phyloP scores from a whole-genome alignment of 2,329 filamentous ascomycete genomes.

The Neonectria faginata region DNA sequence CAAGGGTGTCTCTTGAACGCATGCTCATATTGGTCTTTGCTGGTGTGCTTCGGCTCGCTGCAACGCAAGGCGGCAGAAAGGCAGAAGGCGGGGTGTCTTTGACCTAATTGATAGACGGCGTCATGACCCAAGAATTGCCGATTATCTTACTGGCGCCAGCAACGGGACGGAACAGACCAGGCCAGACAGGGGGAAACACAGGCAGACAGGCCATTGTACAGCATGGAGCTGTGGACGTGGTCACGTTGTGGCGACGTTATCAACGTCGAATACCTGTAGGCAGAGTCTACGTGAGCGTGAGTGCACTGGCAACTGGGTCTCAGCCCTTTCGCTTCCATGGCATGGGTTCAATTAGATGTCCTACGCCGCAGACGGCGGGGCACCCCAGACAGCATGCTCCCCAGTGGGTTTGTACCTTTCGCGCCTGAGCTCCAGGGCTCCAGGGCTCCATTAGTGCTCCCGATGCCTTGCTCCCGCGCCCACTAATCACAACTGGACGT shows the following conservation, averaged over 20 bases:
- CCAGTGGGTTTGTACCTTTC: neutral
- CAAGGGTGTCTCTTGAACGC: neutral
- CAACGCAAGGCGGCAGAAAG: neutral
- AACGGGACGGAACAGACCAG: neutral
- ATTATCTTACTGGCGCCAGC: neutral
- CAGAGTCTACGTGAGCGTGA: neutral
- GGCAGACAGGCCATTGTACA: too few species aligned
- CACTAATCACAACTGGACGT: constrained; percentile 24
- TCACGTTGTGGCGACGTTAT: neutral
- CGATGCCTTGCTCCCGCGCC: neutral
- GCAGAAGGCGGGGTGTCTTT: neutral
- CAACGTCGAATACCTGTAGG: neutral
- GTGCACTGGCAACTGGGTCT: neutral
- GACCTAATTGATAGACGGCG: neutral
- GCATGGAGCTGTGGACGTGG: neutral
- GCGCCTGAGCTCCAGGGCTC: constrained; percentile 2
- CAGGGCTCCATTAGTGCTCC: constrained; percentile 1
- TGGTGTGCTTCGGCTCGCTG: neutral
- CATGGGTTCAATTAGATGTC: neutral
- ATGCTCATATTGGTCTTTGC: neutral
- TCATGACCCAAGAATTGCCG: neutral
- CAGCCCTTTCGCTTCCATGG: neutral
- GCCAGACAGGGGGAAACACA: too few species aligned
- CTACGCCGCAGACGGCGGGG: neutral
- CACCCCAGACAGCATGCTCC: neutral